These are phyloP conservation scores for Pseudogymnoascus sp. DNA, from an alignment of 2,329 filamentous ascomycete species.

Conservation along the genomic window DNA sequence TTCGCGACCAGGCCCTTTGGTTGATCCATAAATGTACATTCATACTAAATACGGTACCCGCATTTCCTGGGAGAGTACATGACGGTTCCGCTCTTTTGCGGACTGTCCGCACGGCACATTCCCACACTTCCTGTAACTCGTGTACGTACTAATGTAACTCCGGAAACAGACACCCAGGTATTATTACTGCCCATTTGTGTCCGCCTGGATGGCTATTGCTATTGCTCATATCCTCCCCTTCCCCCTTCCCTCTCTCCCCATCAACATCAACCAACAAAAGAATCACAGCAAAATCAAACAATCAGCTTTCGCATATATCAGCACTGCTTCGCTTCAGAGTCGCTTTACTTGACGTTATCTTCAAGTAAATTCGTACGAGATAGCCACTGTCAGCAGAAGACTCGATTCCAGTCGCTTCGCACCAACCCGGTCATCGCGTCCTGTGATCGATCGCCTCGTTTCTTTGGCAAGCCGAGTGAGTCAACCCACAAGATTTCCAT, in stretches of 20 bases:
- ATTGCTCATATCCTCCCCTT: slow-evolving; percentile 15
- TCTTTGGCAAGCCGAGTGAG: slow-evolving; percentile 10
- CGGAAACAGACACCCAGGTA: neutral
- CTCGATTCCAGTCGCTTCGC: slow-evolving; percentile 42
- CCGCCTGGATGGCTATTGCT: neutral
- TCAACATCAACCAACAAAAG: slow-evolving; percentile 40
- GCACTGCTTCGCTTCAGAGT: neutral
- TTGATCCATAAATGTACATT: slow-evolving; percentile 5
- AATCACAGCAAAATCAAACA: slow-evolving; percentile 29
- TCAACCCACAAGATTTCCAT: neutral
- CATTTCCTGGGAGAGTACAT: neutral
- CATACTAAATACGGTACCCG: neutral
- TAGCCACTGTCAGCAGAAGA: neutral
- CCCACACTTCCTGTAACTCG: neutral
- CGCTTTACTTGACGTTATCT: slow-evolving; percentile 1
- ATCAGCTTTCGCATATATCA: slow-evolving; percentile 18
- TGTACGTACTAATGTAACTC: neutral
- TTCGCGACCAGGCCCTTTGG: neutral
- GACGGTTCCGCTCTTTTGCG: neutral
- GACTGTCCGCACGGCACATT: neutral
- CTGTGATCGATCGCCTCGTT: slow-evolving; percentile 31
- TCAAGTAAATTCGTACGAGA: slow-evolving; percentile 1
- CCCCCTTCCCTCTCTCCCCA: slow-evolving; percentile 35
- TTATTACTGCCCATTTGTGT: neutral
- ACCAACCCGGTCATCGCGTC: slow-evolving; percentile 52